phyloP scores from a whole-genome alignment of 2,329 filamentous ascomycete species.

The Ophiostoma novo-ulmi region DNA sequence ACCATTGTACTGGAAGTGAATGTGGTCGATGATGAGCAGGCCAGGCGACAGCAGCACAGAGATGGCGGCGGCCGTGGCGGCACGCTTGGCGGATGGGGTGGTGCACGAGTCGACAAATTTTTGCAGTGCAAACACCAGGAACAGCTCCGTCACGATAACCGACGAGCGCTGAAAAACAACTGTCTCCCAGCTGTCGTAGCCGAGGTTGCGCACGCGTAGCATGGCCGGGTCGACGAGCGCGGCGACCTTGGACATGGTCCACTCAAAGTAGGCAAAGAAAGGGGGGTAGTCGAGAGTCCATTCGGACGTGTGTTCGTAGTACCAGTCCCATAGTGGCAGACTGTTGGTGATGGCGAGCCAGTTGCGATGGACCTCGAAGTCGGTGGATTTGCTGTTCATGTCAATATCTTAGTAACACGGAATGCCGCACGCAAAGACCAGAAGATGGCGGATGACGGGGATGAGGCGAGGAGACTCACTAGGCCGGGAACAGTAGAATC shows the following conservation, averaged over 20 bases:
- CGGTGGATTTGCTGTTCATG: slow-evolving; percentile 78
- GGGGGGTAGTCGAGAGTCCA: slow-evolving; percentile 99
- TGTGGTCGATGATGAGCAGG: slow-evolving; percentile 93
- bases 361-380: slow-evolving; percentile 98
- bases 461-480: slow-evolving; percentile 56
- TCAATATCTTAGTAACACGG: slow-evolving; percentile 1
- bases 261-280: slow-evolving; percentile 97
- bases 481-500: slow-evolving; percentile 85
- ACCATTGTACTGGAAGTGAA: slow-evolving; percentile 96
- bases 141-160: slow-evolving; percentile 78
- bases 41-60: slow-evolving; percentile 89
- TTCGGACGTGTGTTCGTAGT: slow-evolving; percentile 95
- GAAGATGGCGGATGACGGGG: not conserved
- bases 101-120: slow-evolving; percentile 66
- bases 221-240: slow-evolving; percentile 72
- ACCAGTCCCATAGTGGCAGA: slow-evolving; percentile 83
- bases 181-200: slow-evolving; percentile 88
- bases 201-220: slow-evolving; percentile 73
- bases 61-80: slow-evolving; percentile 78
- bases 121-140: slow-evolving; percentile 77
- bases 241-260: slow-evolving; percentile 77
- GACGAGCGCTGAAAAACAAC: slow-evolving; percentile 88
- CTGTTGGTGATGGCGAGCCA: slow-evolving; percentile 96
- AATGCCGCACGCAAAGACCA: too few relatives aligned
- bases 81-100: slow-evolving; percentile 57